Base-by-base conservation (phyloP, 2,329 filamentous ascomycete species). In the Talaromyces sp. region DNA sequence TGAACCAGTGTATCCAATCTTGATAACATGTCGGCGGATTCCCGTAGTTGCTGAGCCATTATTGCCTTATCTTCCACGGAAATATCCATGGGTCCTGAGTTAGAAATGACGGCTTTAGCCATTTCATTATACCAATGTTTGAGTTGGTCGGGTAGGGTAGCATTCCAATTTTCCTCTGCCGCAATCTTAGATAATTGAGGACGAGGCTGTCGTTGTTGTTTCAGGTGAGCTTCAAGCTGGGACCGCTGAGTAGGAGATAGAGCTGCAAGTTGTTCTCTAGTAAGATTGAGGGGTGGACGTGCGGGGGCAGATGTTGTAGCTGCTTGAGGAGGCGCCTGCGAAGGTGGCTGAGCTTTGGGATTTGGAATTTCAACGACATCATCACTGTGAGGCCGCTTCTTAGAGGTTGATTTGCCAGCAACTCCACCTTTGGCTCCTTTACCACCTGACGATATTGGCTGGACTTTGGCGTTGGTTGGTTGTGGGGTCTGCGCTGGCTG, bases 361-460 rank as follows among this genome's bases (percentile, higher is more conserved):
- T 79, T 75, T 54, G 77, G 77, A 37, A 75, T 70, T 63, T 82
- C 81, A 41, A 78, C 70, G n/a, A 77, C 72, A 69, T 85, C 82
- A 68, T 85, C 82, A 63, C 74, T 76, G 63, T 72, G 77, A 3
- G 78, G 70, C 66, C 83, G 79, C 67, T 83, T 83, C 65, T 78
- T 79, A 14, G 75, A 68, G n/a, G 72, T 65, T 62, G 74, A 72
- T 68, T 77, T 76, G 59, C 72, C 47, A 13, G 66, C 69, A n/a
- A 70, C 64, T 64, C 74, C 78, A 37, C 66, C 54, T 50, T 65
- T 66, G 5, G 62, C 60, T 43, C 52, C 59, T 37, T 54, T 63
- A 24, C 47, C 62, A 35, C 39, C 56, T 37, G 60, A 37, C 16
- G 64, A 45, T n/a, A 54, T 27, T 24, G 58, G 65, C 50, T 64